Evolutionary conservation across 1,284 basidiomycete species (phyloP), one percentile per base, ranked within the genome.

Genomic region (Peniophora sp.): DNA sequence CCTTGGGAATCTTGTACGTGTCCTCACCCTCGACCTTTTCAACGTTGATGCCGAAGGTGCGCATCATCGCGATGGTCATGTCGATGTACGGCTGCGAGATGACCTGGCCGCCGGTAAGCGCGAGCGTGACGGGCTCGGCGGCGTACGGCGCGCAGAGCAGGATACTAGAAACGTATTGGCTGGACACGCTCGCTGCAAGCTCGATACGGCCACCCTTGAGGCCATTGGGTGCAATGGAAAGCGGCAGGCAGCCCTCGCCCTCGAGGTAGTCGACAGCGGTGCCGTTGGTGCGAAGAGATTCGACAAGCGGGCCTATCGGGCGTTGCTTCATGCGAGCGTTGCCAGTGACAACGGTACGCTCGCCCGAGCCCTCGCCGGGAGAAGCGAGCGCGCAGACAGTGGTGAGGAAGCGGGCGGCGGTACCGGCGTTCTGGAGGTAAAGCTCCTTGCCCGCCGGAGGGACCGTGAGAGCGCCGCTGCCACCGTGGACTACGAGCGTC

Each of bases 81-180:
- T 99, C 95, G 68, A 99, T 99, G 74, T 99, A 99, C 2, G 94
- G 94, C 71, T 98, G 96, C 17, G 93, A 97, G 68, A 99, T 97
- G 64, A 99, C 97, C 61, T 89, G 83, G 3, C 91, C 93, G 22
- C 94, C 94, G 0, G 83, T 88, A 53, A 99, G 82, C 69, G 97
- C 91, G 52, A 99, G 83, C 3, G 83, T 85, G 56, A 97, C 81
- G 12, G 85, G 76, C 61, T 92, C 78, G 36, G 70, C 64, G 1
- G 96, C 95, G 64, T 98, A 99, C 0, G 96, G 96, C 0, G 96
- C 95, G 62, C 93, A 97, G 35, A 99, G 85, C 8, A 99, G 78
- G 65, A 98, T 92, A 2, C 93, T 95, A 1, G 93, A 97, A 35
- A 99, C 97, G 64, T 99, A 99, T 83, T 99, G 97, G 58, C 89